Evolutionary conservation across 1,284 basidiomycete genomes (phyloP).

Genomic region (Chiua sp.): DNA sequence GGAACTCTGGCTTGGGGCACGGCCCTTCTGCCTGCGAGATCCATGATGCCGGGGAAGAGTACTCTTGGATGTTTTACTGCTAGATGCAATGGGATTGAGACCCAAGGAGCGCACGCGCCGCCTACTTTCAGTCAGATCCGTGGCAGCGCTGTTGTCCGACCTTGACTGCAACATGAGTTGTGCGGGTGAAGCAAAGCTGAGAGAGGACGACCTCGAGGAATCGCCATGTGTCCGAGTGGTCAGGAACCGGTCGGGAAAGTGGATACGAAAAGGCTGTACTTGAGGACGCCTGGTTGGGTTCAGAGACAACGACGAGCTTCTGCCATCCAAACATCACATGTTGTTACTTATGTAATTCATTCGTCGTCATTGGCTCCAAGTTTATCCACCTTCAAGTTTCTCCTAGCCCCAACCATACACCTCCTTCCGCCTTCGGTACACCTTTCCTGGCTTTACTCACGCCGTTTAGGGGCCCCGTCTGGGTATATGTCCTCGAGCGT

Average conservation of each 20-base stretch:
- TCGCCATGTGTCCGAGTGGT: constrained; percentile 22
- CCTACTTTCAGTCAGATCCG: constrained; percentile 19
- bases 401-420: too few species aligned
- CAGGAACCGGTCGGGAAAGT: constrained; percentile 35
- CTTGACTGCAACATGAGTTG: constrained; percentile 18
- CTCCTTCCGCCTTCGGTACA: constrained; percentile 1
- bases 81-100: constrained; percentile 22
- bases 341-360: too few species aligned
- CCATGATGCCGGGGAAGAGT: constrained; percentile 15
- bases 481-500: constrained; percentile 86
- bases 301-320: constrained; percentile 11
- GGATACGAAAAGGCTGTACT: constrained; percentile 30
- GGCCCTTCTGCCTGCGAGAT: constrained; percentile 27
- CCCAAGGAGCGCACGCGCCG: constrained; percentile 29
- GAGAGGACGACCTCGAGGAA: constrained; percentile 40
- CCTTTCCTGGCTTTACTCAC: constrained; percentile 11
- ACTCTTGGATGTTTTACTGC: constrained; percentile 19
- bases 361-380: too few species aligned
- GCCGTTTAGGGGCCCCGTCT: constrained; percentile 70
- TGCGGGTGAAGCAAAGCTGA: constrained; percentile 24
- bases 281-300: constrained; percentile 12
- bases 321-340: constrained; percentile 12
- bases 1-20: constrained; percentile 14
- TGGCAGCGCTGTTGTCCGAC: constrained; percentile 16
- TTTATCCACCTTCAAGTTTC: too few species aligned